These are phyloP conservation scores for Imleria badia DNA, from an alignment of 768 basidiomycete genomes.

Conservation along the genomic window DNA sequence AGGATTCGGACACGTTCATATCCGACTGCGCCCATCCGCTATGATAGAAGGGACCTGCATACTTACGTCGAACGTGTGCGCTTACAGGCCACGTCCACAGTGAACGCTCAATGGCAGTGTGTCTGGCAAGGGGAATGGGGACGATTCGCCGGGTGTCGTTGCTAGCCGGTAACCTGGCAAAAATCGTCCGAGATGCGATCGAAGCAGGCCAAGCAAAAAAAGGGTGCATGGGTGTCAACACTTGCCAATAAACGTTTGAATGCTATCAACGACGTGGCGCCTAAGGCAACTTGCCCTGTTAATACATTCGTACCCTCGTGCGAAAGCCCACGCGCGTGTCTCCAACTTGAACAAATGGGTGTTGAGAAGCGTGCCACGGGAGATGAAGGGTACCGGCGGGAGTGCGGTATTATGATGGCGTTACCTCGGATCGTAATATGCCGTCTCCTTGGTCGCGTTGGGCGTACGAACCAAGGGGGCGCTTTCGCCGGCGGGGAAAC, in stretches of 20 bases:
- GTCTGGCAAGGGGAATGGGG: background rate
- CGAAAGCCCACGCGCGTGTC: background rate
- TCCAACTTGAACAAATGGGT: background rate
- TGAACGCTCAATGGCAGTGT: too few species aligned
- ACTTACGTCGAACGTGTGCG: background rate
- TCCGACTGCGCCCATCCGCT: slow-evolving; percentile 1
- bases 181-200: slow-evolving; percentile 10
- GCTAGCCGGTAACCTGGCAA: background rate
- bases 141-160: background rate
- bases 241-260: background rate
- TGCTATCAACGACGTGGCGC: slow-evolving; percentile 1
- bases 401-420: background rate
- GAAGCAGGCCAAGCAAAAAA: background rate
- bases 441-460: background rate
- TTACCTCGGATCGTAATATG: background rate
- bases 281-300: background rate
- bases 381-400: background rate
- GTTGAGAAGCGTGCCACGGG: background rate
- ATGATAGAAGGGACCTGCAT: background rate
- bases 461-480: background rate
- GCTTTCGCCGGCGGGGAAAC: background rate
- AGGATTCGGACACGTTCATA: background rate
- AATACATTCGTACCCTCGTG: background rate
- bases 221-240: background rate
- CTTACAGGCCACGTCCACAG: background rate